Evolutionary conservation across 2,329 filamentous ascomycete genomes (phyloP), one percentile per base, ranked within the genome.

Genomic region (Talaromyces sp.): DNA sequence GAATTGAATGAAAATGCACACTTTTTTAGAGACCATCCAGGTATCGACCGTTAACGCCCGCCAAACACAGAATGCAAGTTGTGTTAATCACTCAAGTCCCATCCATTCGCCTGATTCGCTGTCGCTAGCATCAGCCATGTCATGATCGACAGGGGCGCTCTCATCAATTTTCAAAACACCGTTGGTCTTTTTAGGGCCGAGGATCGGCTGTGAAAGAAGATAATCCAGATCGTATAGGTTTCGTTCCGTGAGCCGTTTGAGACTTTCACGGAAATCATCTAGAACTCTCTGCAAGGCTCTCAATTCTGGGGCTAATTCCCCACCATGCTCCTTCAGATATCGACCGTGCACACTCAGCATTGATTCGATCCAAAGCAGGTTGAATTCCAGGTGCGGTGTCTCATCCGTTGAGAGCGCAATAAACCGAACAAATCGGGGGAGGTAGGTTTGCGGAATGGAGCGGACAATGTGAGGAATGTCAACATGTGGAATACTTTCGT

Each of bases 381-480:
- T 96, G 77, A 98, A 96, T 77, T 99, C 95, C 4, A 99, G 84
- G 79, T 97, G 94, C 1, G 93, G 94, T 1, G 89, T 93, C 72
- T 94, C 88, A 69, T 98, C 94, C 1, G 91, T 90, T 70, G 96
- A 91, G 9, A 89, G 84, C 2, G 92, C 92, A 6, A 98, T 89
- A 67, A 96, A 96, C 53, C 92, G 89, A 56, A 99, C 82, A 12
- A 98, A 81, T 3, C 91, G 87, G 31, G 90, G 86, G 5, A 99
- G 87, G 75, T 99, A 99, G 31, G 97, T 90, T 0, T 85, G 83
- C 0, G 95, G 95, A 42, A 97, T 79, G 34, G 89, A 86, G 58
- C 86, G 87, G 28, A 96, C 90, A 0, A 96, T 87, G 8, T 96
- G 85, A 0, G 85, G 72, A 54, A 98, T 90, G 66, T 94, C 89